A percentile compares a stretch with the other conserved stretches of the same genome.
Conservation (phyloP, 257 asterid species). For the Lycium barbarum region DNA sequence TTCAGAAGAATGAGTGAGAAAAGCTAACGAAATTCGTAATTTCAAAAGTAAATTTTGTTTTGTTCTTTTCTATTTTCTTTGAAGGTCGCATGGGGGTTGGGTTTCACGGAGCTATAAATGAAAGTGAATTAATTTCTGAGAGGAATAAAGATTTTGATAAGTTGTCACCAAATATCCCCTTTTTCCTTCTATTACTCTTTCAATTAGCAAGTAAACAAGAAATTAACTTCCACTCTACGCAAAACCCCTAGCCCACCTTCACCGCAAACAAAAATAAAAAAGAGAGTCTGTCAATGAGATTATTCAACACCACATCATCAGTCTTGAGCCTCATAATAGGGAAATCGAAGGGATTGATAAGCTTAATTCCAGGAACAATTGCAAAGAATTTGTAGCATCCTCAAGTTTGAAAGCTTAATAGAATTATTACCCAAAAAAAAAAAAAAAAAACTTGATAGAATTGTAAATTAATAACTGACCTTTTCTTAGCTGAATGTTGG, state of each 20-base stretch:
- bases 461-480: not conserved
- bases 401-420: not conserved
- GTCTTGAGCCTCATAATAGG: not conserved
- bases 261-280: not conserved
- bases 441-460: not conserved
- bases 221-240: not conserved
- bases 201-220: not conserved
- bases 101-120: not conserved
- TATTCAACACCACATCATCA: constrained; percentile 1
- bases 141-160: not conserved
- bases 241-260: not conserved
- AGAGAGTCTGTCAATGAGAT: not conserved
- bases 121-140: not conserved
- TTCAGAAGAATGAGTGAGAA: not conserved
- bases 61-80: not conserved
- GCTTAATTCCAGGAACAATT: constrained; percentile 12
- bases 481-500: not conserved
- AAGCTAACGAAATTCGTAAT: not conserved
- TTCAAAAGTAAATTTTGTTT: constrained; percentile 1
- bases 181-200: not conserved
- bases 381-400: constrained; percentile 13
- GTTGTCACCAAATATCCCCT: not conserved
- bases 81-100: not conserved
- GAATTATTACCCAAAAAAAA: not conserved
- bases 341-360: constrained; percentile 21